A percentile compares a stretch with the other conserved stretches of the same genome.
Evolutionary conservation across 805 yeast species (phyloP).

Genomic region (Ogataea paraovalis): DNA sequence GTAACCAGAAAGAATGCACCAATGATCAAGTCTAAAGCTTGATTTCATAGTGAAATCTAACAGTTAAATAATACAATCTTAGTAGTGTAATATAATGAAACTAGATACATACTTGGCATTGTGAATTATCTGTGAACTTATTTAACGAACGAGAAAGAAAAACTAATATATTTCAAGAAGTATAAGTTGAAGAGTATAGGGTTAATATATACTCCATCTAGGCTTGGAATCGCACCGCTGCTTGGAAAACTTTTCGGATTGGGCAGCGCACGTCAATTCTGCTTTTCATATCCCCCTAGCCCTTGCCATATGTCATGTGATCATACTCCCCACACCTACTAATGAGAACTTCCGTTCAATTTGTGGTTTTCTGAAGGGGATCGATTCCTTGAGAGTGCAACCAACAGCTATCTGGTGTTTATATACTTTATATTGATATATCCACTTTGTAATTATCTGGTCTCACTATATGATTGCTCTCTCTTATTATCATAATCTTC

Average conservation of each 20-base stretch:
- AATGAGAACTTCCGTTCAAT: no score
- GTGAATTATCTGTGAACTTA: slow-evolving; percentile 10
- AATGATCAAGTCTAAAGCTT: neutral
- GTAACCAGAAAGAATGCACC: neutral
- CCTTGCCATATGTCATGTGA: neutral
- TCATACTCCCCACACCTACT: neutral
- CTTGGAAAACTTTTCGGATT: neutral
- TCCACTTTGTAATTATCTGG: no score
- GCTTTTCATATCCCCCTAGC: neutral
- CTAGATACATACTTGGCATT: slow-evolving; percentile 28
- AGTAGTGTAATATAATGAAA: slow-evolving; percentile 1
- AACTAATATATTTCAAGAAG: neutral
- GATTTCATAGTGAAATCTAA: neutral
- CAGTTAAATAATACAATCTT: neutral
- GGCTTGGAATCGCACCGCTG: neutral
- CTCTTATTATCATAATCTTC: no score
- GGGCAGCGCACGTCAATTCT: neutral
- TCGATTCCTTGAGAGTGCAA: no score
- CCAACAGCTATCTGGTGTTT: no score
- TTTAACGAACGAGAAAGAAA: neutral
- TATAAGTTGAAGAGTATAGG: neutral
- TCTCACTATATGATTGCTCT: no score
- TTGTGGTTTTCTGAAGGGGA: no score
- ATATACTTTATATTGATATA: no score
- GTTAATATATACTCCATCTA: neutral